Evolutionary conservation across 179 eudicot species (phyloP), one percentile per base, ranked within the genome.

Genomic region (Spergularia azorica): DNA sequence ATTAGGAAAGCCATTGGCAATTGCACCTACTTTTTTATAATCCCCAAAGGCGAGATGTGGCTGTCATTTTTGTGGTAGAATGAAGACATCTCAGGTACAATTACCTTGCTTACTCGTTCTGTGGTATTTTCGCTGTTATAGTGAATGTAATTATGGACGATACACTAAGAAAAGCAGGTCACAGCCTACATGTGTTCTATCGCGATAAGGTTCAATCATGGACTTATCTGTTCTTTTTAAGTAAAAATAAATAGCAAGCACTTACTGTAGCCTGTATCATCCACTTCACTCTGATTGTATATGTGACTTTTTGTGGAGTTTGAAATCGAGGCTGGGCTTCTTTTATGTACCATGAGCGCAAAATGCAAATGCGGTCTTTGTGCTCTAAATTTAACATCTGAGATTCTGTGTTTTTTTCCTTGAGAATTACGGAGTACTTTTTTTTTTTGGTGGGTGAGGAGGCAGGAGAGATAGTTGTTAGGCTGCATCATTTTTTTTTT

Each of bases 31-130:
- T 67, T 77, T 77, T 77, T 54, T 76, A 67, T 51, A 46, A 77
- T 62, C 68, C 51, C 55, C 38, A n/a, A n/a, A 51, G 66, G 59
- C 77, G 81, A 65, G 68, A 88, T 81, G 90, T 70, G 76, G 79
- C 80, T 75, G 57, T 63, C 76, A 63, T 65, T 70, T 70, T 52
- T 74, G 61, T 77, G 65, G 77, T 84, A 82, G 84, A 79, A 88
- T 86, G 87, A 88, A 86, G 89, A 84, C 83, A 67, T 73, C 80
- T 39, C 91, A 84, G 89, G 89, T 88, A 72, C 55, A 64, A 48
- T 70, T 43, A 61, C 55, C 13, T 55, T 65, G 54, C 61, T 36
- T 32, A 32, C 66, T 67, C 43, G 18, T 61, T 67, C 54, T 52
- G 32, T 26, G 52, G 52, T 51, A 54, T 41, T 11, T 43, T 26